phyloP scores from a whole-genome alignment of 83 land plant species.

The Thuja plicata region DNA sequence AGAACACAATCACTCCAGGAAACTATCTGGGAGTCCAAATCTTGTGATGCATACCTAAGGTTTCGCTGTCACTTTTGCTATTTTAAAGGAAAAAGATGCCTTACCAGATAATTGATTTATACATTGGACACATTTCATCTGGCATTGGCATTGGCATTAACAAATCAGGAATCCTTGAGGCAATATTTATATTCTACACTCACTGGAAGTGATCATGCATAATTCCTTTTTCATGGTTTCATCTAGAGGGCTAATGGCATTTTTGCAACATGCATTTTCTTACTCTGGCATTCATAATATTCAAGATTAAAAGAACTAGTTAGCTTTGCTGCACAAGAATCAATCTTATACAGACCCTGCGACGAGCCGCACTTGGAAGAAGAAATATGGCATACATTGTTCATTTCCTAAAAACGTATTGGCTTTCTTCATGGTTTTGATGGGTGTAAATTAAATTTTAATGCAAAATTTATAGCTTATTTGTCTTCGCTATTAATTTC shows the following conservation, averaged over 20 bases:
- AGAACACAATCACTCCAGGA: constrained; percentile 59
- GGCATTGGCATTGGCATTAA: neutral
- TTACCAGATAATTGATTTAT: neutral
- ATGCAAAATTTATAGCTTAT: constrained; percentile 3
- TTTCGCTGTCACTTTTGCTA: neutral
- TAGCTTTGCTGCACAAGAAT: neutral
- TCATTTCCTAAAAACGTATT: neutral
- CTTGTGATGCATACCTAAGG: constrained; percentile 13
- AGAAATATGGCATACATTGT: constrained; percentile 4
- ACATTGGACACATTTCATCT: constrained; percentile 4
- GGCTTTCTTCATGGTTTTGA: neutral
- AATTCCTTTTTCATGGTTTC: neutral
- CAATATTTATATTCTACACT: neutral
- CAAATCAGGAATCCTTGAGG: neutral
- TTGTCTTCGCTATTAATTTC: neutral
- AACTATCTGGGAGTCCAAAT: constrained; percentile 15
- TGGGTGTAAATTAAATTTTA: constrained; percentile 14
- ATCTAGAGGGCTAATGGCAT: neutral
- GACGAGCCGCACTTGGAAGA: neutral
- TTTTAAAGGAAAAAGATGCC: neutral
- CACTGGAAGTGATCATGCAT: neutral
- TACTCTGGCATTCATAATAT: constrained; percentile 1
- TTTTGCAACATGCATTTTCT: neutral
- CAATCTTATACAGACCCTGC: neutral
- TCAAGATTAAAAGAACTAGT: neutral